Base-by-base conservation (phyloP, 176 grass and related monocot genomes). In the Rhynchospora breviuscula region DNA sequence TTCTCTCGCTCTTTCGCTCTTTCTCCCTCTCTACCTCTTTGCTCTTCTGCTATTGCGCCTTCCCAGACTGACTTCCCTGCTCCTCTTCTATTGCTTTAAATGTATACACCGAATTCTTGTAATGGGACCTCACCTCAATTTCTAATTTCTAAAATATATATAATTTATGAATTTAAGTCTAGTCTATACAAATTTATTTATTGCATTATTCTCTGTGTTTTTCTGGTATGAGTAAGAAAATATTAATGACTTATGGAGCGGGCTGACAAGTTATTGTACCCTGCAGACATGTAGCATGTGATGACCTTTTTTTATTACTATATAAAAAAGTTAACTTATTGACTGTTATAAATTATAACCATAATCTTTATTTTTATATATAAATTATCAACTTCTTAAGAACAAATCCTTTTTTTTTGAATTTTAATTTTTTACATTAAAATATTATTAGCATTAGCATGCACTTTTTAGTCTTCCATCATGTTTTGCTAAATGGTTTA, bases 1-100 rank as follows among this genome's bases (percentile, higher is more conserved):
- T 81, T 90, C 84, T 77, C 83, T 90, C 79, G 58, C 88, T 87
- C 86, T 51, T 81, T 90, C 79, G 58, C 88, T 87, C 86, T 51
- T 81, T 35, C 65, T 33, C 35, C 11, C 85, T 84, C 60, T 87
- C 84, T 86, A 12, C 35, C 78, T 81, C 11, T 8, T n/a, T 43
- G 26, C 59, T 31, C 13, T 25, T 56, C 57, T 52, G 45, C 51
- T 35, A 25, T 59, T 70, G 22, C 54, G 78, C 29, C 79, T 64
- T 81, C 58, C 59, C 59, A 81, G 79, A 64, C 35, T 1, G 0
- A 44, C 35, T 15, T 26, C 56, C 57, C 79, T 81, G 23, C 79
- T 22, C 79, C 35, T 11, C 17, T 44, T 63, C 8, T 14, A 81
- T 1, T 5, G 3, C 7, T 10, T 47, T 81, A 14, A 13, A 48